Conservation (phyloP, 352 stramenopile genomes). For the Globisporangium carolinianum region DNA sequence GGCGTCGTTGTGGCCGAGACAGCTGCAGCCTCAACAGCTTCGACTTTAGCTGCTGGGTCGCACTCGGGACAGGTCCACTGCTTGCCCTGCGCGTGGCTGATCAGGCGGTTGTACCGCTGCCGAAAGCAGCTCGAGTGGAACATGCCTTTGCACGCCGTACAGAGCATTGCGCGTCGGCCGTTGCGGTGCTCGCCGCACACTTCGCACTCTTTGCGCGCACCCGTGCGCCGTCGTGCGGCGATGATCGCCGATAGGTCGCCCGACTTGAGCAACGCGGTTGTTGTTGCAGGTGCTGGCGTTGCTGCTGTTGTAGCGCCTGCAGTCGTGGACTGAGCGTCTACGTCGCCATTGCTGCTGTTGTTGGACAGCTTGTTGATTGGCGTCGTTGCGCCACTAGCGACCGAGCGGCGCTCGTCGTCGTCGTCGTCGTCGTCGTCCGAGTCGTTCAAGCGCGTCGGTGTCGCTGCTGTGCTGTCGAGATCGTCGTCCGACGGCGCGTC, state of each 20-base stretch:
- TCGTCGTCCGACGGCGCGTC: conserved; percentile 73
- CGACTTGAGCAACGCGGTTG: conserved; percentile 32
- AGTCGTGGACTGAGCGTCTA: not conserved
- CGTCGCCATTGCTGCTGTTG: no score
- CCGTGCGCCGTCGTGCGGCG: conserved; percentile 52
- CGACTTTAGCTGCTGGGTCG: conserved; percentile 29
- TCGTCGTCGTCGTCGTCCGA: conserved; percentile 58
- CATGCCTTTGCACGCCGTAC: conserved; percentile 73
- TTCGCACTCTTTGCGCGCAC: conserved; percentile 62
- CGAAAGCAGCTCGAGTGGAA: conserved; percentile 83
- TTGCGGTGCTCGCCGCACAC: conserved; percentile 71
- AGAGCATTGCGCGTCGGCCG: conserved; percentile 70
- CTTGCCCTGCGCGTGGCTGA: conserved; percentile 37
- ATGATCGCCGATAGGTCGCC: conserved; percentile 58
- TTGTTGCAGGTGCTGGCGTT: conserved; percentile 2
- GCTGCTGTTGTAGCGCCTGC: conserved; percentile 7
- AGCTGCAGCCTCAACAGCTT: conserved; percentile 10
- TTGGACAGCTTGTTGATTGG: no score
- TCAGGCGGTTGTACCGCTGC: conserved; percentile 67
- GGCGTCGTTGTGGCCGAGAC: conserved; percentile 12
- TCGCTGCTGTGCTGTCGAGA: conserved; percentile 48
- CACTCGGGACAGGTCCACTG: conserved; percentile 83
- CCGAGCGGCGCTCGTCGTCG: not conserved
- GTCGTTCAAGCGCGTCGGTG: conserved; percentile 30
- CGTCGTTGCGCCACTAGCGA: no score